Evolutionary conservation across 1,139 yeast species (phyloP).

Genomic region (Lodderomyces parapsilosis): DNA sequence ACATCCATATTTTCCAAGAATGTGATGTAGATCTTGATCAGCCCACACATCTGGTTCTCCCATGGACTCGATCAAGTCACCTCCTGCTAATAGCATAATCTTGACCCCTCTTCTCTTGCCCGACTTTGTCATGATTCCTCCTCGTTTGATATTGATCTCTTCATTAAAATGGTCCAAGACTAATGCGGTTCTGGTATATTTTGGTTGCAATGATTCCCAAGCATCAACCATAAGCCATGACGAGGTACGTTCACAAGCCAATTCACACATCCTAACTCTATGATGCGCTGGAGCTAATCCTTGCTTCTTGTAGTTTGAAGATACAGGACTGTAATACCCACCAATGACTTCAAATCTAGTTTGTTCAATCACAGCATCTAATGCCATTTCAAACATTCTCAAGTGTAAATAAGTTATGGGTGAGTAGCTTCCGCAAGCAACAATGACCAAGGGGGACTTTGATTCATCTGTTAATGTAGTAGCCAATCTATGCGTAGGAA

Average conservation of each 20-base stretch:
- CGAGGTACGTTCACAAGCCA: conserved; percentile 95
- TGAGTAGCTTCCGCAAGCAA: conserved; percentile 96
- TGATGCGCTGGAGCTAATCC: conserved; percentile 89
- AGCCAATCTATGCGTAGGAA: conserved; percentile 85
- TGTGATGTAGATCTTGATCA: conserved; percentile 91
- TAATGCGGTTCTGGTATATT: conserved; percentile 90
- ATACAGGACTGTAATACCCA: conserved; percentile 96
- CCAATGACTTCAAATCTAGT: conserved; percentile 94
- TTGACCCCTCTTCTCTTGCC: conserved; percentile 86
- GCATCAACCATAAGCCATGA: conserved; percentile 99
- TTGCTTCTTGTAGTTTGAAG: conserved; percentile 88
- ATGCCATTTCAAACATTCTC: conserved; percentile 98
- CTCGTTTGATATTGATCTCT: conserved; percentile 85
- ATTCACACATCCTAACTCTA: conserved; percentile 95
- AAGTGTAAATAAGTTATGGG: conserved; percentile 93
- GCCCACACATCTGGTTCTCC: conserved; percentile 99
- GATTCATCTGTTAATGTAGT: conserved; percentile 68
- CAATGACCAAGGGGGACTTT: conserved; percentile 87
- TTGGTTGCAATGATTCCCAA: conserved; percentile 94
- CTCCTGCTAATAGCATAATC: conserved; percentile 96
- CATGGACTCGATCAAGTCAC: conserved; percentile 96
- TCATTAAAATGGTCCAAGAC: conserved; percentile 96
- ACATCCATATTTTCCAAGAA: conserved; percentile 93
- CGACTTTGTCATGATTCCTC: conserved; percentile 74
- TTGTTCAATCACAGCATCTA: conserved; percentile 90